Base-by-base conservation (phyloP, 305 asterid species). In the Solanum aculeatissimum region DNA sequence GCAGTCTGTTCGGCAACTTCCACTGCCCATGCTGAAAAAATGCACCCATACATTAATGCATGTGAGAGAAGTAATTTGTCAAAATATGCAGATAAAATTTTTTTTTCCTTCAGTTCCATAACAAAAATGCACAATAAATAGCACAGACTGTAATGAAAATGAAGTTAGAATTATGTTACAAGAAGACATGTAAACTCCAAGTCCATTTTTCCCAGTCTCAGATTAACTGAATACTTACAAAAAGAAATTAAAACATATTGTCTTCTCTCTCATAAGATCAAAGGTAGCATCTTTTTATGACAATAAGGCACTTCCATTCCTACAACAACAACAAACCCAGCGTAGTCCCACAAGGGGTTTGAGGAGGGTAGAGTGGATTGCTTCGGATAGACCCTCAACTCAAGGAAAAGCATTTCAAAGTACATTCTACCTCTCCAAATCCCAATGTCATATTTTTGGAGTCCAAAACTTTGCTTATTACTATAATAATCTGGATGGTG, bases 1-100 rank as follows among this genome's bases (percentile, higher is more conserved):
- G 98, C 98, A 0, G 98, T 96, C 29, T 89, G 94, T 91, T 97
- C 99, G 3, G 97, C 92, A 86, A 97, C 94, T 91, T 95, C 98
- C 87, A 97, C 99, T 1, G 93, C 95, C 99, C 99, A 97, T 82
- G 99, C 99, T 97, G 98, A 85, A 81, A 43, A 60, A 85, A 85
- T 55, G 16, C 19, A 79, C 86, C 79, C 65, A 77, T 29, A 51
- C 29, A 51, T 53, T 5, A 77, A 77, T 1, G 11, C 18, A 77
- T 29, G 49, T 29, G 82, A 51, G 47, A 6, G 6, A 7, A 77
- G 66, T 51, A 51, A 77, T 51, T 72, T 77, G 65, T 51, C 62
- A 27, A 75, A 75, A 49, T 49, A 75, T 15, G 25, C 82, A 75
- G 58, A 53, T 49, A 75, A 75, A 49, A 14, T 16, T 14, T 15